Evolutionary conservation across 2,329 filamentous ascomycete species (phyloP), one percentile per base, ranked within the genome.

Genomic region (Juglanconis juglandina): DNA sequence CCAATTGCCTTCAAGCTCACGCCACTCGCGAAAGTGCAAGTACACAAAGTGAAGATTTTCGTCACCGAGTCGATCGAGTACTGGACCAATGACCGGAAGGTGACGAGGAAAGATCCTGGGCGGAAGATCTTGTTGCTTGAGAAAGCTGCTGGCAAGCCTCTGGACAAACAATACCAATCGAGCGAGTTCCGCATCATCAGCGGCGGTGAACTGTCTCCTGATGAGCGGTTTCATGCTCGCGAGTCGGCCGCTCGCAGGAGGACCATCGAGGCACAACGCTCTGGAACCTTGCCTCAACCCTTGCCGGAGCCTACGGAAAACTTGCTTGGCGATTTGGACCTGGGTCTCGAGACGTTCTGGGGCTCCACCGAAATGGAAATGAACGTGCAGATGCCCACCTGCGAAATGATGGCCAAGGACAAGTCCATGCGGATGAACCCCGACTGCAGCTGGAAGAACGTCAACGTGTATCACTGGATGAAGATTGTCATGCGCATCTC

Each of bases 401-500:
- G 93, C 70, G 86, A 91, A 67, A 88, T 88, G 70, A 93, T 96
- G 88, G 86, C 89, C 30, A 89, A 88, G 68, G 88, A 93, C 69
- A 83, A 82, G 71, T 73, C 73, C 8, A 59, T 84, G 42, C 83
- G 86, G 62, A 76, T 97, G 61, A 89, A 96, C 71, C 94, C 94
- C 56, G 92, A 96, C 71, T 96, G 92, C 58, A 96, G 92, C 60
- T 96, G 94, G 81, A 90, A 92, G 70, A 96, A 96, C 64, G 94
- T 96, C 56, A 91, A 95, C 68, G 92, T 97, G 57, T 92, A 91
- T 71, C 93, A 97, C 72, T 96, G 92, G 92, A 96, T 97, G 73
- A 96, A 96, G 91, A 92, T 96, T 69, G 92, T 96, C 63, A 91
- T 97, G 86, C 89, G 93, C 56, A 87, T 97, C 51, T 96, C 92